These are phyloP conservation scores for Platanthera guangdongensis DNA, from an alignment of 106 monocot genomes.

Conservation along the genomic window DNA sequence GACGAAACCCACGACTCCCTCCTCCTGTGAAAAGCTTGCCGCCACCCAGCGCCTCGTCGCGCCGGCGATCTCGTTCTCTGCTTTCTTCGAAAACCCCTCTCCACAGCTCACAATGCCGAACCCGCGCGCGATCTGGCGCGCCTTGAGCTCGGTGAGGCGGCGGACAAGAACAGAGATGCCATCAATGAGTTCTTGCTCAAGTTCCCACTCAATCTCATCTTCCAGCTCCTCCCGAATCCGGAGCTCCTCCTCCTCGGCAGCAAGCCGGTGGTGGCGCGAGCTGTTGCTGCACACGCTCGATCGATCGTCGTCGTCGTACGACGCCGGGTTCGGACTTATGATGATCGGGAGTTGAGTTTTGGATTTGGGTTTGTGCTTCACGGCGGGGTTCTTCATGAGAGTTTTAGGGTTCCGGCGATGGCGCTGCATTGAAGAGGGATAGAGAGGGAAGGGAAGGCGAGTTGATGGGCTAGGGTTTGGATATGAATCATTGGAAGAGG, in stretches of 20 bases:
- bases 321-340: neutral
- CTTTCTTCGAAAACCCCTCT: neutral
- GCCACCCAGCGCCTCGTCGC: slow-evolving; percentile 1
- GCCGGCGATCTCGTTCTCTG: neutral
- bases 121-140: slow-evolving; percentile 1
- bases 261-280: neutral
- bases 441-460: neutral
- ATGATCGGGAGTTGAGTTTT: neutral
- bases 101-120: neutral
- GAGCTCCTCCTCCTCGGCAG: slow-evolving; percentile 5
- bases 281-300: slow-evolving; percentile 7
- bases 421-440: neutral
- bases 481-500: neutral
- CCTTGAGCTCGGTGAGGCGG: slow-evolving; percentile 8
- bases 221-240: slow-evolving; percentile 3
- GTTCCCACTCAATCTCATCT: slow-evolving; percentile 10
- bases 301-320: neutral
- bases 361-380: neutral
- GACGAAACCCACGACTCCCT: neutral
- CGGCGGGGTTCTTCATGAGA: neutral
- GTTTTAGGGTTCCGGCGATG: neutral
- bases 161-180: slow-evolving; percentile 7
- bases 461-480: neutral
- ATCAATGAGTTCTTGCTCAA: slow-evolving; percentile 11
- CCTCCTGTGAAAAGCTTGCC: neutral